A percentile compares a stretch with the other conserved stretches of the same genome.
Evolutionary conservation across 306 rosid genomes (phyloP).

Genomic region (Fragaria ananassa): DNA sequence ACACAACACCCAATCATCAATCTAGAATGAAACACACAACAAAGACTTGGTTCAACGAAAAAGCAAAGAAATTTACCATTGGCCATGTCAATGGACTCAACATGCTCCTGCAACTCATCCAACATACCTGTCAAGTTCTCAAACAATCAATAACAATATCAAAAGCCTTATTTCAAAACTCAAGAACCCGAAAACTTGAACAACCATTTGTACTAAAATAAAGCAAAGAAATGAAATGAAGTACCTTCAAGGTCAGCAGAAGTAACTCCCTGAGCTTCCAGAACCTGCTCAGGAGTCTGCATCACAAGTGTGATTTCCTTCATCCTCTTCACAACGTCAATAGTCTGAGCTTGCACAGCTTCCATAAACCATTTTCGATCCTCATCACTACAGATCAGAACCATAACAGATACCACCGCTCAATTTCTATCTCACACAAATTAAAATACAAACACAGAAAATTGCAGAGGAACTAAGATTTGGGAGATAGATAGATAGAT

Average conservation of each 20-base stretch:
- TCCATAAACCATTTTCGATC: constrained; percentile 90
- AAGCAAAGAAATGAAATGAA: background rate
- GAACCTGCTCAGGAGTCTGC: constrained; percentile 80
- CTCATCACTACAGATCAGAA: constrained; percentile 60
- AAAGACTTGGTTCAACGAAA: background rate
- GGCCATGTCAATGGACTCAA: constrained; percentile 93
- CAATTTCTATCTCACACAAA: background rate
- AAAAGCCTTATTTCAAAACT: background rate
- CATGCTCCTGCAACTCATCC: constrained; percentile 95
- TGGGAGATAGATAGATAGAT: background rate
- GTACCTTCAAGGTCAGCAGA: constrained; percentile 74
- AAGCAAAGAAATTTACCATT: constrained; percentile 50
- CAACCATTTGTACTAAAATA: background rate
- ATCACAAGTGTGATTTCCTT: constrained; percentile 84
- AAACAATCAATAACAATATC: background rate
- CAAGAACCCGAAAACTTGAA: background rate
- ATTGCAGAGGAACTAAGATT: background rate
- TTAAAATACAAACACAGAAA: background rate
- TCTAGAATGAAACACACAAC: background rate
- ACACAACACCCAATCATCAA: background rate
- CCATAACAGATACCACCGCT: background rate
- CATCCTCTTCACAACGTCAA: constrained; percentile 89
- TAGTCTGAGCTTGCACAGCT: constrained; percentile 75
- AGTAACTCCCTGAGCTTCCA: constrained; percentile 83
- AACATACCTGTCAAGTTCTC: constrained; percentile 54